Base-by-base conservation (phyloP, 2,329 filamentous ascomycete genomes). In the Ophiostoma australiae region DNA sequence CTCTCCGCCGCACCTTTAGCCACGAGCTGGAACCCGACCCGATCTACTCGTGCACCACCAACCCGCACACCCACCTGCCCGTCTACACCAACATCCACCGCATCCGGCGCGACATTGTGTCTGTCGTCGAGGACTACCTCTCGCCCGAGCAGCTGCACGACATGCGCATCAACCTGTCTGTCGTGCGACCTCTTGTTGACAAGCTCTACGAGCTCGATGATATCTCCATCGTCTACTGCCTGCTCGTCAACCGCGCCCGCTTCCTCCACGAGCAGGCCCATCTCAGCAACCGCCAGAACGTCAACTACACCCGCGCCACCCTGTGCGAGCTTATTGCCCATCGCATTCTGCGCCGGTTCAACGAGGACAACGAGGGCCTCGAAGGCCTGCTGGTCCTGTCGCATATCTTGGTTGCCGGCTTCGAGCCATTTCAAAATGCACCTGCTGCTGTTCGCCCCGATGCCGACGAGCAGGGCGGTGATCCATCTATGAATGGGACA, bases 351-450 rank as follows among this genome's bases (percentile, higher is more conserved):
- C 85, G 92, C 48, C 89, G 91, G 69, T 93, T 92, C 76, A 90
- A 91, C 75, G 92, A 95, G 80, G 89, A 93, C 75, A 88, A 91
- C 72, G 86, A 88, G 17, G 91, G 90, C 5, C 83, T 88, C 0
- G 84, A 89, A 35, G 91, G 91, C 0, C 84, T 95, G 15, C 82
- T 95, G 4, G 82, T 92, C 31, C 84, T 95, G 6, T 88, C 92
- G 6, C 91, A 94, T 75, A 90, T 95, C 41, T 85, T 95, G 27
- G 90, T 96, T 17, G 91, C 91, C 20, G 91, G 91, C 17, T 95
- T 96, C 76, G 90, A 93, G 76, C 92, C 92, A 1, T 95, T 95
- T 76, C 92, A 95, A 79, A 92, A 92, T 74, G 91, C 91, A 0
- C 92, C 92, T 0, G 81, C 84, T 0, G 85, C 90, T 70, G 85